Conservation (phyloP, 1,284 basidiomycete genomes). For the Singerocomus inundabilis region DNA sequence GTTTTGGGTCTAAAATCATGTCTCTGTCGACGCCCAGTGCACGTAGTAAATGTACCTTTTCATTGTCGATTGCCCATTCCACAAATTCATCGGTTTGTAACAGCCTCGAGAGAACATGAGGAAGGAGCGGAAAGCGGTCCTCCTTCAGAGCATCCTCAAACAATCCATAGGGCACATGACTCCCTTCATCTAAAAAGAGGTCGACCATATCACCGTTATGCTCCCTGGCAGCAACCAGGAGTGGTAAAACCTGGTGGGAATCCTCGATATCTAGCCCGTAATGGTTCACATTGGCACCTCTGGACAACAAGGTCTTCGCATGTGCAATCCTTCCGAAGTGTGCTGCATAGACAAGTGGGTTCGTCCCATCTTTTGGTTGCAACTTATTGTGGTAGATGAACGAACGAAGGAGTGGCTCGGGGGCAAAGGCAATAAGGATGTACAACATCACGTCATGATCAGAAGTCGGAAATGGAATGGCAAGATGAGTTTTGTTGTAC, state of each 20-base stretch:
- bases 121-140: fast-evolving
- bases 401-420: neutral
- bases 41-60: neutral
- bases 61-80: neutral
- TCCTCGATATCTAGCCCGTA: neutral
- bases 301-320: conserved; percentile 4
- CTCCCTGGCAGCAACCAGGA: neutral
- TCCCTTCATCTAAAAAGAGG: neutral
- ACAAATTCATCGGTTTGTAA: conserved; percentile 7
- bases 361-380: conserved; percentile 4
- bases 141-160: neutral
- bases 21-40: neutral
- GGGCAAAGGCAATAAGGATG: conserved; percentile 3
- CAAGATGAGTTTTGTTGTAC: neutral
- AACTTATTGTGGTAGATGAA: neutral
- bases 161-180: neutral
- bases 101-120: neutral
- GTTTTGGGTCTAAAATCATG: no score
- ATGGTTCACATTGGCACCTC: neutral
- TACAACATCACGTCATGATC: conserved; percentile 5
- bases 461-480: neutral
- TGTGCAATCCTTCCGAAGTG: neutral
- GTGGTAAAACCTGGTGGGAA: neutral
- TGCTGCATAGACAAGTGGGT: conserved; percentile 9
- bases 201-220: neutral